phyloP scores from a whole-genome alignment of 192 early-diverging fungal species.

The Umbelopsis ramanniana region DNA sequence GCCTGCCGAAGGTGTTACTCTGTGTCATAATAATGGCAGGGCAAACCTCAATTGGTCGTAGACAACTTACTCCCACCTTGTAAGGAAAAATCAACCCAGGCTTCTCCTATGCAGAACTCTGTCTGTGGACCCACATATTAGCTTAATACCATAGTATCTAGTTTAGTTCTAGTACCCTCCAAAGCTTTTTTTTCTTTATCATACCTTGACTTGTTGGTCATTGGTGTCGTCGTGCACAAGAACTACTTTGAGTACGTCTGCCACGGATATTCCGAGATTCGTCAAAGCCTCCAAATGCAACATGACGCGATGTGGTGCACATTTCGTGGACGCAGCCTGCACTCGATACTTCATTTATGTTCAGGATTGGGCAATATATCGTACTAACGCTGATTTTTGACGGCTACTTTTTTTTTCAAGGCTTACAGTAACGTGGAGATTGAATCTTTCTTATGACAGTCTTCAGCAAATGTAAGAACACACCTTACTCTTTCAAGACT shows the following conservation, averaged over 20 bases:
- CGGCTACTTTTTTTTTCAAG: too few relatives aligned
- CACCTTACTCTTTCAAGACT: too few relatives aligned
- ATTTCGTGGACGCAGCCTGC: constrained; percentile 14
- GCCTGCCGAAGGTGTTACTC: neutral
- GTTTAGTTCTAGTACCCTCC: too few relatives aligned
- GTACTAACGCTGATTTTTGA: too few relatives aligned
- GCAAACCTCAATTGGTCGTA: neutral
- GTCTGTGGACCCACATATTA: neutral
- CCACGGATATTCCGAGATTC: constrained; percentile 18
- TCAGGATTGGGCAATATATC: neutral
- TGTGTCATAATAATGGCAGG: neutral
- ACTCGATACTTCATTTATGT: constrained; percentile 22
- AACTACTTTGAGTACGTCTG: constrained; percentile 21
- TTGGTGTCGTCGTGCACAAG: neutral
- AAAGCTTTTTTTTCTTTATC: too few relatives aligned
- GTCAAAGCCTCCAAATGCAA: constrained; percentile 21
- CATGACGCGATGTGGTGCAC: constrained; percentile 11
- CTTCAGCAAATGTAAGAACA: too few relatives aligned
- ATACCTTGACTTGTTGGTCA: neutral
- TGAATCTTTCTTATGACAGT: too few relatives aligned
- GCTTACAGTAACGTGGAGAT: too few relatives aligned
- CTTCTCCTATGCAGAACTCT: neutral
- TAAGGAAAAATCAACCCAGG: constrained; percentile 15
- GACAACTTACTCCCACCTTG: neutral
- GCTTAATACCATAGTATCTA: neutral